A percentile compares a stretch with the other conserved stretches of the same genome.
Evolutionary conservation across 345 rosid species (phyloP).

Genomic region (Aquilaria malaccensis): DNA sequence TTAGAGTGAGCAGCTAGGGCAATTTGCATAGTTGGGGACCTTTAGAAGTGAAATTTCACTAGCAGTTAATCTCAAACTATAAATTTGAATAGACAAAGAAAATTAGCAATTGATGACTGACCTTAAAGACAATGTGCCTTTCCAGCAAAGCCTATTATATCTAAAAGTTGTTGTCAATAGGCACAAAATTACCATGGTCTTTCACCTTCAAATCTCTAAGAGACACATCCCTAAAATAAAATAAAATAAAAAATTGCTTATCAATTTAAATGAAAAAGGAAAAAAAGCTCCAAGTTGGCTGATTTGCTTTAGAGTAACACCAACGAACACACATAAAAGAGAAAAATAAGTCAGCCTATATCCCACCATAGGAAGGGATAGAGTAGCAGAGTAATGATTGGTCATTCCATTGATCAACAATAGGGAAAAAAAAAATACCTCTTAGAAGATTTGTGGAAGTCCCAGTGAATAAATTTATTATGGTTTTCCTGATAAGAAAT

Average conservation of each 20-base stretch:
- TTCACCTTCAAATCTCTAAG: constrained; percentile 52
- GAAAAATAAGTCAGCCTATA: constrained; percentile 24
- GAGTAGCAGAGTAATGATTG: not conserved
- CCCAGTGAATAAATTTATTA: constrained; percentile 91
- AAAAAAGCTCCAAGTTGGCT: constrained; percentile 36
- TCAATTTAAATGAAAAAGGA: not conserved
- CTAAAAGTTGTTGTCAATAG: too few relatives aligned
- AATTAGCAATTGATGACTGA: too few relatives aligned
- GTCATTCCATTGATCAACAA: not conserved
- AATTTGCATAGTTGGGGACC: too few relatives aligned
- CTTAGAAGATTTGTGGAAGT: constrained; percentile 97
- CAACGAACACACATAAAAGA: constrained; percentile 6
- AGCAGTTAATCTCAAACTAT: too few relatives aligned
- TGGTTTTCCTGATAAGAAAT: constrained; percentile 65
- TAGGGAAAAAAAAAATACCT: constrained; percentile 34
- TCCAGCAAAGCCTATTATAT: too few relatives aligned
- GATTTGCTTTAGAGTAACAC: constrained; percentile 63
- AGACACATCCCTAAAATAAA: constrained; percentile 46
- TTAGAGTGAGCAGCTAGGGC: too few relatives aligned
- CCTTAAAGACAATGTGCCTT: too few relatives aligned
- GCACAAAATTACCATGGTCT: too few relatives aligned
- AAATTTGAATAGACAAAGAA: too few relatives aligned
- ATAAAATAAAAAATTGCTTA: constrained; percentile 1
- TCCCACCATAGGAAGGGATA: not conserved
- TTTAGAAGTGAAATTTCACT: too few relatives aligned